Evolutionary conservation across 2,329 filamentous ascomycete genomes (phyloP).

Genomic region (Teratosphaeria viscida): DNA sequence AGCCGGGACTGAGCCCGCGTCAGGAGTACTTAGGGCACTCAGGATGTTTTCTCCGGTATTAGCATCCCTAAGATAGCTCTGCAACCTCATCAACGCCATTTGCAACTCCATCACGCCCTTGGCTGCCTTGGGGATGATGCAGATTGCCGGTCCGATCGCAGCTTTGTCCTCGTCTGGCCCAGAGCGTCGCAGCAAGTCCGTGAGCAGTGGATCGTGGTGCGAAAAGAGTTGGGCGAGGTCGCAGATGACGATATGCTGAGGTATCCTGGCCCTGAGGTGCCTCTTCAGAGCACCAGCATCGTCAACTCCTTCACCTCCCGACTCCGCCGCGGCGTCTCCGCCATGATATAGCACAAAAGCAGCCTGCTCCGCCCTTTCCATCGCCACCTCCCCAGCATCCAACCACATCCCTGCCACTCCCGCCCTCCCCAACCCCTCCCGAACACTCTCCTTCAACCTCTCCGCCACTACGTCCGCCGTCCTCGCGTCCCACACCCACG

Average conservation of each 20-base stretch:
- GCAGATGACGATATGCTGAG: not conserved
- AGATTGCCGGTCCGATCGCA: not conserved
- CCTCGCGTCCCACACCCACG: constrained; percentile 31
- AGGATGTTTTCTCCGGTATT: not conserved
- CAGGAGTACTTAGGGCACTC: not conserved
- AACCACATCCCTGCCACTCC: not conserved
- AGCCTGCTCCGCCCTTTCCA: not conserved
- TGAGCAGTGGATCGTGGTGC: not conserved
- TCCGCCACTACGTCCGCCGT: constrained; percentile 47
- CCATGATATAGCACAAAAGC: not conserved
- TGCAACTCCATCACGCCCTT: not conserved
- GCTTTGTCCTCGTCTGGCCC: not conserved
- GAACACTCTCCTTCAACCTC: constrained; percentile 39
- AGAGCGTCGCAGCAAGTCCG: not conserved
- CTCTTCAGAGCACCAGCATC: not conserved
- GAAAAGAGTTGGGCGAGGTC: not conserved
- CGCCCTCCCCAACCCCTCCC: constrained; percentile 37
- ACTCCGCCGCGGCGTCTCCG: not conserved
- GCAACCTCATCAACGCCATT: not conserved
- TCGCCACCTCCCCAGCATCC: not conserved
- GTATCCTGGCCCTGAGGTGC: not conserved
- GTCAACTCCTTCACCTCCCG: not conserved
- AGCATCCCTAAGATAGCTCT: not conserved
- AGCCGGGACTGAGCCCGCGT: too few species aligned
- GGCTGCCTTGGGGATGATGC: not conserved